phyloP scores from a whole-genome alignment of 2,329 filamentous ascomycete genomes.

The Monilinia vaccinii-corymbosi region DNA sequence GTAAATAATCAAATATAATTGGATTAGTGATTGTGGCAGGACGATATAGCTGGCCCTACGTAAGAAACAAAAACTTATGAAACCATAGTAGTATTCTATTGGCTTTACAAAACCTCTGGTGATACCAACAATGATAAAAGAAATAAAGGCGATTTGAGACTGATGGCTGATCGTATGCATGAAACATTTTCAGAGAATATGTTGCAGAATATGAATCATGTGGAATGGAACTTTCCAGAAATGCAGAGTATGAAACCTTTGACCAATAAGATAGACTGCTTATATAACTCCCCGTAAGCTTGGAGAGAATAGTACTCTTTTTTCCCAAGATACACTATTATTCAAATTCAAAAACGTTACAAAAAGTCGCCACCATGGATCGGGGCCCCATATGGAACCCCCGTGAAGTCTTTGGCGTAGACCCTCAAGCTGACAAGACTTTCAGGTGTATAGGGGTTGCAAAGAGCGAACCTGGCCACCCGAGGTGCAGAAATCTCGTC shows the following conservation, averaged over 20 bases:
- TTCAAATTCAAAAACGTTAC: no score
- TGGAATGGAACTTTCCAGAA: not conserved
- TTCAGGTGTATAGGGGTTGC: not conserved
- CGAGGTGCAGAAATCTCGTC: not conserved
- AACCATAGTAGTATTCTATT: no score
- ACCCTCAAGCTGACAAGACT: not conserved
- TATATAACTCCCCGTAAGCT: fast-evolving
- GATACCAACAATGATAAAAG: no score
- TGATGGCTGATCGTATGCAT: not conserved
- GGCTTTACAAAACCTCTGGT: no score
- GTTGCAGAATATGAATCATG: not conserved
- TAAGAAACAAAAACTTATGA: no score
- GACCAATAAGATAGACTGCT: no score
- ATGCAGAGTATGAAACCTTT: not conserved
- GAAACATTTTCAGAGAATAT: not conserved
- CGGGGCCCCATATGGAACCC: not conserved
- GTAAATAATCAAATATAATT: no score
- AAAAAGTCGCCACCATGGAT: not conserved
- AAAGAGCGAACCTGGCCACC: not conserved
- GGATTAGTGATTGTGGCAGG: no score
- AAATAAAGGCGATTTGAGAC: no score
- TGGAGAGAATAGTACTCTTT: no score
- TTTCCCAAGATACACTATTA: not conserved
- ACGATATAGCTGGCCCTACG: no score
- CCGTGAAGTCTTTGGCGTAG: not conserved